These are phyloP conservation scores for Trametes sp. DNA, from an alignment of 1,284 basidiomycete genomes.

Conservation along the genomic window DNA sequence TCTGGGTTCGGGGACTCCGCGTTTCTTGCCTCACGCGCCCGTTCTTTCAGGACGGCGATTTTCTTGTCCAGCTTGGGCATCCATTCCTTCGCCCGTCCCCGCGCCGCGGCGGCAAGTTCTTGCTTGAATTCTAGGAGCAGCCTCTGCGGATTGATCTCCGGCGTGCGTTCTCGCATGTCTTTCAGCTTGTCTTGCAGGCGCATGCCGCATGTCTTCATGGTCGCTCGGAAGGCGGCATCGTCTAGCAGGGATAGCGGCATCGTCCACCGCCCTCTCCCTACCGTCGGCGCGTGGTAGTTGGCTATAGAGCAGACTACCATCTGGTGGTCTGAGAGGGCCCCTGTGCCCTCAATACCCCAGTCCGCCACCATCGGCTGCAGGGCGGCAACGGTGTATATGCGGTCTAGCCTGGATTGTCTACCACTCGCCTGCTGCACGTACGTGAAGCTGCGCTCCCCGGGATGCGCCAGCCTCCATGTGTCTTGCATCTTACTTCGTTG, in stretches of 20 bases:
- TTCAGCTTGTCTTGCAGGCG: background rate
- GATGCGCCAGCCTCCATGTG: constrained; percentile 45
- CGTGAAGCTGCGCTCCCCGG: constrained; percentile 38
- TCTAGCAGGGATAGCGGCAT: constrained; percentile 35
- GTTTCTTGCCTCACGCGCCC: no score
- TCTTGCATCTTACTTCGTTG: constrained; percentile 37
- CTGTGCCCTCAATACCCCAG: constrained; percentile 35
- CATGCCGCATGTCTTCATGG: background rate
- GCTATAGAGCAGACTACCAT: constrained; percentile 37
- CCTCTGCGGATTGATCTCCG: background rate
- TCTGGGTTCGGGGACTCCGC: background rate
- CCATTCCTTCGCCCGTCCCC: background rate
- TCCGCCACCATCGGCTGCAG: constrained; percentile 34
- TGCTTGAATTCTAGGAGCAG: constrained; percentile 1
- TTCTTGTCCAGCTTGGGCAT: background rate
- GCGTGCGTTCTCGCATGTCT: no score
- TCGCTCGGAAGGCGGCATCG: constrained; percentile 24
- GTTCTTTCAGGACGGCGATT: background rate
- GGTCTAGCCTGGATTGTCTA: constrained; percentile 44
- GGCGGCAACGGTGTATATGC: constrained; percentile 30
- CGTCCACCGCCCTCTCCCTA: constrained; percentile 43
- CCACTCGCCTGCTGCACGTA: constrained; percentile 32
- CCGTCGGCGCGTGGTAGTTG: constrained; percentile 33
- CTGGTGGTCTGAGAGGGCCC: constrained; percentile 6
- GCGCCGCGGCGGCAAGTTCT: background rate